Evolutionary conservation across 768 basidiomycete genomes (phyloP).

Genomic region (Boletales sp.): DNA sequence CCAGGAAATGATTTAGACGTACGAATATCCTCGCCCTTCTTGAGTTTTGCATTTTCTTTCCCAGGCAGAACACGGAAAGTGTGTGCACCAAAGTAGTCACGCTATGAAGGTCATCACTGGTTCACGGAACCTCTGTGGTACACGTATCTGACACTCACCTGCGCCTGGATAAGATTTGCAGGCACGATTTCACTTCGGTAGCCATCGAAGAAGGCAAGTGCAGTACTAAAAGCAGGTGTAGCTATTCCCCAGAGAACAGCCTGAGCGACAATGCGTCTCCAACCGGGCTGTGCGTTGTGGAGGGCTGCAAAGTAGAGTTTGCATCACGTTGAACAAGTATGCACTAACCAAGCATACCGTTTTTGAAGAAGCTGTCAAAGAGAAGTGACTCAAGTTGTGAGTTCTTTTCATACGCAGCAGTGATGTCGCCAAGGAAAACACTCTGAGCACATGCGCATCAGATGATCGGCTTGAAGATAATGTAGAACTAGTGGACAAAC

Average conservation of each 20-base stretch:
- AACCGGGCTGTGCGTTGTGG: conserved; percentile 93
- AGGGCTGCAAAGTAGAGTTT: conserved; percentile 49
- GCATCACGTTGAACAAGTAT: background rate
- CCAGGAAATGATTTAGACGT: conserved; percentile 33
- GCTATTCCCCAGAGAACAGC: conserved; percentile 97
- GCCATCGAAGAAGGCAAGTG: conserved; percentile 97
- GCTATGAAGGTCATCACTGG: conserved; percentile 39
- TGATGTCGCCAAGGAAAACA: conserved; percentile 94
- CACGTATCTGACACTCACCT: conserved; percentile 43
- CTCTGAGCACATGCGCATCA: conserved; percentile 38
- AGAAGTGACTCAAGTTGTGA: conserved; percentile 83
- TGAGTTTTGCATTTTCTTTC: conserved; percentile 82
- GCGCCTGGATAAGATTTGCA: conserved; percentile 92
- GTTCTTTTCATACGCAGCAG: conserved; percentile 86
- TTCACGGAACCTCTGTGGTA: conserved; percentile 1
- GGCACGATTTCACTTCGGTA: conserved; percentile 95
- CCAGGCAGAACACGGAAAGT: conserved; percentile 94
- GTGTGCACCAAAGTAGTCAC: conserved; percentile 99
- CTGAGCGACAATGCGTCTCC: conserved; percentile 96
- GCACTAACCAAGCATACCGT: conserved; percentile 45
- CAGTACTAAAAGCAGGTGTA: conserved; percentile 96
- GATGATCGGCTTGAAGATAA: conserved; percentile 5
- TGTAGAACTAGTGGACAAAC: conserved; percentile 30
- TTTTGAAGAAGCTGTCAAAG: conserved; percentile 97
- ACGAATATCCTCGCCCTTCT: conserved; percentile 85